A percentile compares a stretch with the other conserved stretches of the same genome.
Conservation (phyloP, 306 rosid genomes). For the Trifolium fragiferum region DNA sequence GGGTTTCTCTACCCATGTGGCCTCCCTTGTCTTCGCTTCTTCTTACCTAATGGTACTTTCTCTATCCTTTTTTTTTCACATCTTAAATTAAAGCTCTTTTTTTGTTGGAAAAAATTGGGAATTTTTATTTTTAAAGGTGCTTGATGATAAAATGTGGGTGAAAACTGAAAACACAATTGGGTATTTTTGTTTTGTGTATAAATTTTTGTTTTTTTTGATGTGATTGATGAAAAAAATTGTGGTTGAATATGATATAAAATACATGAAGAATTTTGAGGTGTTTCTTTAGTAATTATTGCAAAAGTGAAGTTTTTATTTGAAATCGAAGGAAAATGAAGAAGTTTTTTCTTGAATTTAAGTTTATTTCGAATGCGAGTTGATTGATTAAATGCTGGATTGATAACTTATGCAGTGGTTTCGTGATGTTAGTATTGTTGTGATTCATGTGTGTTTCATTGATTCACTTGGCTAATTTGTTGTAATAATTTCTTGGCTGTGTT, state of each 20-base stretch:
- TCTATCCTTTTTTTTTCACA: not conserved
- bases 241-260: not conserved
- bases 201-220: not conserved
- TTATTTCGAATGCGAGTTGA: not conserved
- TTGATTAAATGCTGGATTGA: not conserved
- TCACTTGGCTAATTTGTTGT: not conserved
- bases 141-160: not conserved
- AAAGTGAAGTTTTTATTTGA: not conserved
- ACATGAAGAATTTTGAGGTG: not conserved
- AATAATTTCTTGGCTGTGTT: not conserved
- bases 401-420: not conserved
- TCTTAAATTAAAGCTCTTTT: not conserved
- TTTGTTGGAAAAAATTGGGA: not conserved
- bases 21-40: constrained; percentile 74
- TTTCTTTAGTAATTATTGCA: not conserved
- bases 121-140: not conserved
- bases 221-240: not conserved
- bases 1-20: constrained; percentile 71
- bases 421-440: not conserved
- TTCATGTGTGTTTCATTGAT: not conserved
- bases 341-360: not conserved
- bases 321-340: not conserved
- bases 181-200: not conserved
- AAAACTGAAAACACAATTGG: too few species aligned
- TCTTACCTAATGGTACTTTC: constrained; percentile 77